Conservation (phyloP, 352 stramenopile species). For the Phytophthora quininea region DNA sequence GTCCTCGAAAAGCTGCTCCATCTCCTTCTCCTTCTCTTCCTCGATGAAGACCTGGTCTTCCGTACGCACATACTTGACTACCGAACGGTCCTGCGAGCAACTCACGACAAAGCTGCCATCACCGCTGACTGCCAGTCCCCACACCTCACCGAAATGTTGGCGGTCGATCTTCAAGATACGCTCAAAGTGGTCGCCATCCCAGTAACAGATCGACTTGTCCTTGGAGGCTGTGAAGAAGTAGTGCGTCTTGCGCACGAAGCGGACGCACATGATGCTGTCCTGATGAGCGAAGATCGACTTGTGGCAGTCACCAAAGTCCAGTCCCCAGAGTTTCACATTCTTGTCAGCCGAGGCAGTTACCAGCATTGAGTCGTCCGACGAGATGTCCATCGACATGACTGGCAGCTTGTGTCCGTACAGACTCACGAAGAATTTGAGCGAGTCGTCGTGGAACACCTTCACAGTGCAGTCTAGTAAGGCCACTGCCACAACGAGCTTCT, state of each 20-base stretch:
- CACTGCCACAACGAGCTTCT: slow-evolving; percentile 89
- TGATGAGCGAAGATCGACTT: slow-evolving; percentile 98
- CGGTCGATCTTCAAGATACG: slow-evolving; percentile 83
- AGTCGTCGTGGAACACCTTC: slow-evolving; percentile 99
- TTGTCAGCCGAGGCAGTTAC: slow-evolving; percentile 98
- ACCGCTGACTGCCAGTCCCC: slow-evolving; percentile 89
- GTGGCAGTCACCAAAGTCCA: slow-evolving; percentile 99
- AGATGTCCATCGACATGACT: slow-evolving; percentile 98
- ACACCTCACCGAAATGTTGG: slow-evolving; percentile 86
- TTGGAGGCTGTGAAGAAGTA: slow-evolving; percentile 99
- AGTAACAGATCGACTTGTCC: slow-evolving; percentile 97
- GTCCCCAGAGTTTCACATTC: slow-evolving; percentile 99
- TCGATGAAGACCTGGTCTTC: slow-evolving; percentile 98
- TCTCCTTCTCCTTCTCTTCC: slow-evolving; percentile 96
- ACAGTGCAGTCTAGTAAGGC: slow-evolving; percentile 97
- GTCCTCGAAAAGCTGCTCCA: slow-evolving; percentile 96
- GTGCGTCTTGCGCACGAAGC: slow-evolving; percentile 96
- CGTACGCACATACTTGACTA: slow-evolving; percentile 97
- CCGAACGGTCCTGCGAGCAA: slow-evolving; percentile 96
- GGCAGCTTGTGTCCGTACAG: slow-evolving; percentile 99
- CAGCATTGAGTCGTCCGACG: slow-evolving; percentile 96
- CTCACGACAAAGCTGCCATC: slow-evolving; percentile 96
- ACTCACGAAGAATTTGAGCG: slow-evolving; percentile 99
- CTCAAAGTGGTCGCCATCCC: slow-evolving; percentile 98
- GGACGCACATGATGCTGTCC: slow-evolving; percentile 97